Evolutionary conservation across 225 moss, liverwort and hornwort species (phyloP).

Genomic region (Bryum argenteum): DNA sequence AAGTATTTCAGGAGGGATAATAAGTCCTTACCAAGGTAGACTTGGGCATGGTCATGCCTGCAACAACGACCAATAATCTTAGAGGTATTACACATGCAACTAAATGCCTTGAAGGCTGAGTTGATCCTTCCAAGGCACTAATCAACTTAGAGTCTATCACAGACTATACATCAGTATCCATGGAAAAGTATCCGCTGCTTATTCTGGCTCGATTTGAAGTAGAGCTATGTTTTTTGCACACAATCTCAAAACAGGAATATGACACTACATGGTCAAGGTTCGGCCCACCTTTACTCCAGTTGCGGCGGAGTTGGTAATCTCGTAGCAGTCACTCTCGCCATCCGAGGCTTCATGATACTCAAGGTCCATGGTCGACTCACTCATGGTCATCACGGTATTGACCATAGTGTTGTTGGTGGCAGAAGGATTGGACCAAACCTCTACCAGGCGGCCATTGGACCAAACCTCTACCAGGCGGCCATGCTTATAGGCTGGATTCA

Average conservation of each 20-base stretch:
- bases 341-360: conserved; percentile 4
- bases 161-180: too few relatives aligned
- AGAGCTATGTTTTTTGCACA: too few relatives aligned
- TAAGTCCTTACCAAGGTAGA: conserved; percentile 36
- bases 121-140: too few relatives aligned
- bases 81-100: too few relatives aligned
- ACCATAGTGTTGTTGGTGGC: background rate
- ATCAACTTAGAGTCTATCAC: too few relatives aligned
- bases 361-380: background rate
- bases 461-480: too few relatives aligned
- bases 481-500: background rate
- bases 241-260: too few relatives aligned
- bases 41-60: conserved; percentile 33
- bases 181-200: background rate
- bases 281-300: background rate
- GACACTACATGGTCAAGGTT: background rate
- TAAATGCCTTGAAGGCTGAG: too few relatives aligned
- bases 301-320: background rate
- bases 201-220: conserved; percentile 8
- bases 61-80: background rate
- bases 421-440: background rate
- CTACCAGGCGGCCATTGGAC: too few relatives aligned
- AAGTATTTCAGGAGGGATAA: background rate
- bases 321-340: background rate
- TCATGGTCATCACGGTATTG: background rate